Percentiles rank a stretch among this genome's conserved stretches.
Conservation (phyloP, 345 rosid species). For the Dimocarpus longan region DNA sequence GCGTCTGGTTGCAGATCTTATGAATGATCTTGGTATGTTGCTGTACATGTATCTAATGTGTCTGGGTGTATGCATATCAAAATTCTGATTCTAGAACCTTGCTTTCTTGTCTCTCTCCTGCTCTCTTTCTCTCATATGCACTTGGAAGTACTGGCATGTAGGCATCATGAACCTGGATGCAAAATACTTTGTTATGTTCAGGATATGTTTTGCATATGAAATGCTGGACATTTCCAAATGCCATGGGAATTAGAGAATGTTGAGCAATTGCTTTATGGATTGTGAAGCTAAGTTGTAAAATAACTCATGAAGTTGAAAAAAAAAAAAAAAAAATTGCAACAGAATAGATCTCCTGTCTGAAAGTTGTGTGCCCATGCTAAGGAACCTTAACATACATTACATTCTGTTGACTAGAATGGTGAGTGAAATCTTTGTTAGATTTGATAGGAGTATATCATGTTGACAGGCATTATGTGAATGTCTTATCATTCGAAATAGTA, state of each 20-base stretch:
- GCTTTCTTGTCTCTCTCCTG: neutral
- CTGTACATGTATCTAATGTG: neutral
- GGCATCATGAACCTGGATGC: neutral
- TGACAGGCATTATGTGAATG: neutral
- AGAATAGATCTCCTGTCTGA: neutral
- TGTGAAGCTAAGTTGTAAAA: neutral
- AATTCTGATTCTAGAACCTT: neutral
- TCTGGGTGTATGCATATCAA: neutral
- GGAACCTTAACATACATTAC: neutral
- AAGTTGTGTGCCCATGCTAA: neutral
- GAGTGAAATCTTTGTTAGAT: neutral
- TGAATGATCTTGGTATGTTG: slow-evolving; percentile 88
- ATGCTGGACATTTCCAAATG: neutral
- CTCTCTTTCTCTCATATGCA: neutral
- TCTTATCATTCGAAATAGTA: neutral
- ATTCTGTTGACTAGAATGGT: neutral
- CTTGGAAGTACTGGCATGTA: neutral
- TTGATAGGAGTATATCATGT: neutral
- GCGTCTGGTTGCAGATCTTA: slow-evolving; percentile 94
- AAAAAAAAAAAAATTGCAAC: too few relatives aligned
- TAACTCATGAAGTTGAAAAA: too few relatives aligned
- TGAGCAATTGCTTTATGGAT: neutral
- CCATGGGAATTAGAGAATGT: slow-evolving; percentile 1
- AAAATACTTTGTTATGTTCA: neutral
- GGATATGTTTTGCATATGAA: neutral